These are phyloP conservation scores for Yamadazyma endophytica DNA, from an alignment of 805 yeast genomes.

Conservation along the genomic window DNA sequence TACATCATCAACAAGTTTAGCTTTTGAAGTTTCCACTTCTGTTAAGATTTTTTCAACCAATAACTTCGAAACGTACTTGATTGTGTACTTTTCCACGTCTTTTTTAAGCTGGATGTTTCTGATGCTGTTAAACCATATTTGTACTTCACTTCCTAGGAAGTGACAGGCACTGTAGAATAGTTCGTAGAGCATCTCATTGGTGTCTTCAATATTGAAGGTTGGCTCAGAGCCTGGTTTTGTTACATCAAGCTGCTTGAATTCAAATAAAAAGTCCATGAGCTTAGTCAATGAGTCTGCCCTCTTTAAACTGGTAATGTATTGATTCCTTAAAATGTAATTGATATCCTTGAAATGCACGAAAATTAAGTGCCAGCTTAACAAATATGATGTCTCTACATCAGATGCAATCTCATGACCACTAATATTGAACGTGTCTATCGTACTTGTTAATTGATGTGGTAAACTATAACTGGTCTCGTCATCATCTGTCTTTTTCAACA, in stretches of 20 bases:
- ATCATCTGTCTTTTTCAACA: constrained; percentile 41
- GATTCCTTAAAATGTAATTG: constrained; percentile 58
- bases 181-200: constrained; percentile 37
- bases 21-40: constrained; percentile 42
- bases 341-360: constrained; percentile 60
- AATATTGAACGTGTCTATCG: no score
- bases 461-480: constrained; percentile 16
- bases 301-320: constrained; percentile 56
- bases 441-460: no score
- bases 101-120: constrained; percentile 63
- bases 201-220: constrained; percentile 6
- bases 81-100: constrained; percentile 59
- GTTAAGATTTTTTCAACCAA: constrained; percentile 56
- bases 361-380: constrained; percentile 69
- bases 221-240: no score
- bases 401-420: constrained; percentile 16
- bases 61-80: constrained; percentile 57
- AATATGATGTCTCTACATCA: constrained; percentile 28
- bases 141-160: constrained; percentile 53
- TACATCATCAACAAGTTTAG: constrained; percentile 29
- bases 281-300: constrained; percentile 37
- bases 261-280: constrained; percentile 53
- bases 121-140: constrained; percentile 67
- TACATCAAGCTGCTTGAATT: constrained; percentile 13
- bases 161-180: constrained; percentile 51